A percentile compares a stretch with the other conserved stretches of the same genome.
These are phyloP conservation scores for Cupressus sempervirens DNA, from an alignment of 75 land plant species.

Conservation along the genomic window DNA sequence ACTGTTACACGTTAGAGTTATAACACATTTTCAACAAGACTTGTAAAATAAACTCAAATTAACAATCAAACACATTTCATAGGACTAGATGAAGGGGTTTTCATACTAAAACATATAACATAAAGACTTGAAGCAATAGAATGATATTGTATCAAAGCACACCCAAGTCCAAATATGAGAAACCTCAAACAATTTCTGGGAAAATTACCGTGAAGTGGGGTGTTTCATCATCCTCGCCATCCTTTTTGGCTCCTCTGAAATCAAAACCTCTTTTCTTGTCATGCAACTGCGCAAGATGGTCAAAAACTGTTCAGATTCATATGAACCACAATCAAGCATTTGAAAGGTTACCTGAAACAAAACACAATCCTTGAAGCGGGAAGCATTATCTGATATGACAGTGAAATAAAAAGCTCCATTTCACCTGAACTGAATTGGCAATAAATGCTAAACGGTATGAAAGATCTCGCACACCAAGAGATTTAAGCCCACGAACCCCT, in stretches of 20 bases:
- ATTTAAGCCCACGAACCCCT: constrained; percentile 81
- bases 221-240: constrained; percentile 69
- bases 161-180: neutral
- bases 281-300: constrained; percentile 38
- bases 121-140: neutral
- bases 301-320: neutral
- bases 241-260: constrained; percentile 68
- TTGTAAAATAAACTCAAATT: neutral
- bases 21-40: neutral
- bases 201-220: constrained; percentile 59
- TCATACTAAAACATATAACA: neutral
- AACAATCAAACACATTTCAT: neutral
- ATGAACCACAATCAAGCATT: neutral
- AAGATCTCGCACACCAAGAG: constrained; percentile 94
- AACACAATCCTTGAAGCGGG: neutral
- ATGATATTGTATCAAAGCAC: neutral
- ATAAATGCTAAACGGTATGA: constrained; percentile 93
- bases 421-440: constrained; percentile 97
- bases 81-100: neutral
- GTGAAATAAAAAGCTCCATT: neutral
- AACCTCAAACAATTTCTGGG: neutral
- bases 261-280: constrained; percentile 76
- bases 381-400: neutral
- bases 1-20: neutral
- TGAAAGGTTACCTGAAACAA: neutral